Conservation (phyloP, 2,329 filamentous ascomycete genomes). For the Salinomyces thailandicus region DNA sequence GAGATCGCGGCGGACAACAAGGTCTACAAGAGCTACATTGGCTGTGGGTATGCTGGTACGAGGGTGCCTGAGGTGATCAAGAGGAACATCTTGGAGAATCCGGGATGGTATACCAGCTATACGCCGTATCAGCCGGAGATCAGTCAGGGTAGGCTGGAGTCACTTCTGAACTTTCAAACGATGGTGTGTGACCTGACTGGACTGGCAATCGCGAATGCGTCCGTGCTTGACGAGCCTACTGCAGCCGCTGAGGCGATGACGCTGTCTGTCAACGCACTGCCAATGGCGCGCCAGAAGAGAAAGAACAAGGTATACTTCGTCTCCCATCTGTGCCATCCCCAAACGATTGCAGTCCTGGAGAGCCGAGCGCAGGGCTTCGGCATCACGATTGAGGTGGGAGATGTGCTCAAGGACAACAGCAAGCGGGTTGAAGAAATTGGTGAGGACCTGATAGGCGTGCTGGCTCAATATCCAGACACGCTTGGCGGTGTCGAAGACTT, state of each 20-base stretch:
- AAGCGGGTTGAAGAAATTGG: slow-evolving; percentile 62
- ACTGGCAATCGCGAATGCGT: slow-evolving; percentile 81
- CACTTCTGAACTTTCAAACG: slow-evolving; percentile 90
- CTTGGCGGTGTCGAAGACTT: slow-evolving; percentile 71
- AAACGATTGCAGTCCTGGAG: slow-evolving; percentile 72
- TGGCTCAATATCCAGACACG: slow-evolving; percentile 93
- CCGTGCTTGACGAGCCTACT: slow-evolving; percentile 80
- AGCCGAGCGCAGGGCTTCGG: slow-evolving; percentile 87
- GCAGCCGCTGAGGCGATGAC: slow-evolving; percentile 95
- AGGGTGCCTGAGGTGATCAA: slow-evolving; percentile 81
- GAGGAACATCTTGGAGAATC: slow-evolving; percentile 83
- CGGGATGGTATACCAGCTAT: slow-evolving; percentile 96
- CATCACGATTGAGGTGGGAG: slow-evolving; percentile 63
- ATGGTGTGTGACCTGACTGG: slow-evolving; percentile 81
- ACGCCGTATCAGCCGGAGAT: slow-evolving; percentile 97
- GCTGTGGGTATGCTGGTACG: slow-evolving; percentile 81
- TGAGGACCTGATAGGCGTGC: slow-evolving; percentile 73
- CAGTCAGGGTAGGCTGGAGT: slow-evolving; percentile 87
- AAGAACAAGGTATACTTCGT: slow-evolving; percentile 74
- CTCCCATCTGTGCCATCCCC: slow-evolving; percentile 69
- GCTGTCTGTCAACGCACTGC: slow-evolving; percentile 67
- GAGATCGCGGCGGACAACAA: slow-evolving; percentile 52
- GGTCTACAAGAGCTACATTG: slow-evolving; percentile 61
- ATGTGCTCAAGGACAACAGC: slow-evolving; percentile 56
- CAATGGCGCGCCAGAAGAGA: slow-evolving; percentile 60